phyloP scores from a whole-genome alignment of 768 basidiomycete genomes.

The Leucosporidium yakuticum region DNA sequence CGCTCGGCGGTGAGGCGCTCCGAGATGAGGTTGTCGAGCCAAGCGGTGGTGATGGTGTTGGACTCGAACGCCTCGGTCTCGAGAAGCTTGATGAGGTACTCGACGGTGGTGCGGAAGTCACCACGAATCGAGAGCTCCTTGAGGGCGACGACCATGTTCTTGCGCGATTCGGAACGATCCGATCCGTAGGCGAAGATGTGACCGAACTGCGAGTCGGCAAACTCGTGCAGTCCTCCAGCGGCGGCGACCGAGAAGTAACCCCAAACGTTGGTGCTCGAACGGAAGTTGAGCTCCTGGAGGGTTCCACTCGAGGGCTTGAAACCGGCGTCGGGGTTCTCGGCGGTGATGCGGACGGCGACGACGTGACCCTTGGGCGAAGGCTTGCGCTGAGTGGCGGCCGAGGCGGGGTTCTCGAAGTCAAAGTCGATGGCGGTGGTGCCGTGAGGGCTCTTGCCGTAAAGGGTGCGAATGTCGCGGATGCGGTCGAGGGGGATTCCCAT shows the following conservation, averaged over 20 bases:
- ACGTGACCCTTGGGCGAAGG: conserved; percentile 97
- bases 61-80: conserved; percentile 94
- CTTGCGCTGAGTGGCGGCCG: conserved; percentile 81
- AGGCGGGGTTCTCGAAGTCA: conserved; percentile 83
- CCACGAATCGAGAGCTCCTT: conserved; percentile 98
- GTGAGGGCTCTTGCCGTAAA: conserved; percentile 90
- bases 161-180: conserved; percentile 86
- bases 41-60: conserved; percentile 96
- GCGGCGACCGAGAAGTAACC: conserved; percentile 97
- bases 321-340: conserved; percentile 98
- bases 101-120: conserved; percentile 96
- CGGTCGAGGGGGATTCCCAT: conserved; percentile 97
- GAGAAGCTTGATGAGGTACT: conserved; percentile 95
- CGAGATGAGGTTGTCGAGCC: conserved; percentile 95
- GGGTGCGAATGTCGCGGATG: conserved; percentile 87
- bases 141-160: conserved; percentile 98
- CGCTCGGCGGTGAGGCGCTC: conserved; percentile 95
- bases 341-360: conserved; percentile 97
- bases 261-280: conserved; percentile 98
- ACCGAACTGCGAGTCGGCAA: conserved; percentile 90
- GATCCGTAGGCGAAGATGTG: conserved; percentile 77
- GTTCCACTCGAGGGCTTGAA: conserved; percentile 94
- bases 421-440: conserved; percentile 92
- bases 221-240: conserved; percentile 95
- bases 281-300: conserved; percentile 97